Percentiles rank a stretch among this genome's conserved stretches.
phyloP scores from a whole-genome alignment of 2,329 filamentous ascomycete species.

The Colletotrichum liaoningense region DNA sequence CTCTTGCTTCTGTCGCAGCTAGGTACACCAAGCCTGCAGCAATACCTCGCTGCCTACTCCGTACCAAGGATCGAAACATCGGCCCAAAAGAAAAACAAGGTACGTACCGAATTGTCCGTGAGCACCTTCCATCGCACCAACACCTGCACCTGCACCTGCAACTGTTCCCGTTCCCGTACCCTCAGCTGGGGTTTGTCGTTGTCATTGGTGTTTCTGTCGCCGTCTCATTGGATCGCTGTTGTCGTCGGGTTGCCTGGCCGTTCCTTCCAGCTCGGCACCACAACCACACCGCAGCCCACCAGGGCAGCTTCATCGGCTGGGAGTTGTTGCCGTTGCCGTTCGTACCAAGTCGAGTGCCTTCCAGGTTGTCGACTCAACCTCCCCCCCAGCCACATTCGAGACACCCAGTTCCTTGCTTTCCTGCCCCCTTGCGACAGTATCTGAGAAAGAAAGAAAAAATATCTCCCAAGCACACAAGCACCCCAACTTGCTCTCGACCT shows the following conservation, averaged over 20 bases:
- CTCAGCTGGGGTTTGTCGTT: conserved; percentile 1
- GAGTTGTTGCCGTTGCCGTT: background rate
- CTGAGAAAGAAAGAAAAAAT: background rate
- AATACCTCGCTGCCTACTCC: background rate
- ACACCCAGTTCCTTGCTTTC: conserved; percentile 42
- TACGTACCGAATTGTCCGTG: conserved; percentile 19
- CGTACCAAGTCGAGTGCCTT: background rate
- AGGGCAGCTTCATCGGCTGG: conserved; percentile 10
- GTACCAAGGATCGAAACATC: conserved; percentile 19
- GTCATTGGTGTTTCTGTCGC: conserved; percentile 4
- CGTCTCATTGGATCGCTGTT: background rate
- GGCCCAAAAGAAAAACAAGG: conserved; percentile 8
- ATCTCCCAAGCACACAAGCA: conserved; percentile 6
- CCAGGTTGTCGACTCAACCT: conserved; percentile 1
- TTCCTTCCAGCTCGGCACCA: conserved; percentile 25
- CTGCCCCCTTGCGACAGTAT: conserved; percentile 36
- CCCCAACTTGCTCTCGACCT: background rate
- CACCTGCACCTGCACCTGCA: background rate
- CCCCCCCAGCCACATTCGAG: conserved; percentile 41
- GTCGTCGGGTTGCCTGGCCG: conserved; percentile 23
- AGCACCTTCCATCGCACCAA: background rate
- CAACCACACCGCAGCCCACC: background rate
- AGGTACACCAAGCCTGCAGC: conserved; percentile 24
- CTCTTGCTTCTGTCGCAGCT: conserved; percentile 28
- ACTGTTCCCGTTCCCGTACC: background rate